These are phyloP conservation scores for Leccinum angustisporum DNA, from an alignment of 1,284 basidiomycete species.

Conservation along the genomic window DNA sequence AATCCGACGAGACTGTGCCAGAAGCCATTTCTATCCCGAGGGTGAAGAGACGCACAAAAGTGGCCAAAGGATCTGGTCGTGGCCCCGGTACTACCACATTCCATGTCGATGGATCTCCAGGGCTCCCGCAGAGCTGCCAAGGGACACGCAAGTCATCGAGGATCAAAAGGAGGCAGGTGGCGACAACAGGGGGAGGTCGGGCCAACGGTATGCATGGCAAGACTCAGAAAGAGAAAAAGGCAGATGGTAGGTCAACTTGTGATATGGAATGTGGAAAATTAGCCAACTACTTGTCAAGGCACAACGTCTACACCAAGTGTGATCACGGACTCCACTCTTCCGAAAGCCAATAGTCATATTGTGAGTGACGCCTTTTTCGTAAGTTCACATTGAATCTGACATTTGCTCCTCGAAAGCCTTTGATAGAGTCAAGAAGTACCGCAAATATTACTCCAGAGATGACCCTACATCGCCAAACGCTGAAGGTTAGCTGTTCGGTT, in stretches of 20 bases:
- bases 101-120: constrained; percentile 17
- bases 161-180: constrained; percentile 17
- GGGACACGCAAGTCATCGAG: constrained; percentile 24
- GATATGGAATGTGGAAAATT: neutral
- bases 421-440: neutral
- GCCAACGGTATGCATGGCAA: constrained; percentile 4
- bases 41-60: constrained; percentile 17
- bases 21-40: constrained; percentile 4
- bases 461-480: neutral
- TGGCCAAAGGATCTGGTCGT: constrained; percentile 16
- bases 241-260: neutral
- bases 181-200: constrained; percentile 1
- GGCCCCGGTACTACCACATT: neutral
- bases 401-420: constrained; percentile 6
- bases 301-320: neutral
- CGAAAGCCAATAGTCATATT: neutral
- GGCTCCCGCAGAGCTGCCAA: constrained; percentile 4
- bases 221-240: constrained; percentile 9
- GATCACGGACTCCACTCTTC: neutral
- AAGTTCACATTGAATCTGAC: neutral
- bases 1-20: neutral
- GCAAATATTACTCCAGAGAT: neutral
- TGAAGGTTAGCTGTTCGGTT: constrained; percentile 17
- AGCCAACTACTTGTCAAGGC: neutral
- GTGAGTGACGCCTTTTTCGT: constrained; percentile 15